These are phyloP conservation scores for Yamadazyma oceani DNA, from an alignment of 1,139 yeast genomes.

Conservation along the genomic window DNA sequence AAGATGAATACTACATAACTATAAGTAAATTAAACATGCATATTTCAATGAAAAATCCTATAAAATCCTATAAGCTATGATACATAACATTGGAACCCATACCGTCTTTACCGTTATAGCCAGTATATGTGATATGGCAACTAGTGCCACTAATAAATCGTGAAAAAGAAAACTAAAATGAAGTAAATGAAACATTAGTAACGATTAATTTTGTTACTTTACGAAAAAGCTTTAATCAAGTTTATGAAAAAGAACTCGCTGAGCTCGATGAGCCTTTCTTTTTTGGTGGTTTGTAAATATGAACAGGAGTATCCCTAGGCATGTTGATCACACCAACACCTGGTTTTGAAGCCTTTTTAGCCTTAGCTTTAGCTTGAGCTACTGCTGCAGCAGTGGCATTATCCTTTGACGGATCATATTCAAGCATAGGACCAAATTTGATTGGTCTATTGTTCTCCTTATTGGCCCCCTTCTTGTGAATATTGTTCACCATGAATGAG, in stretches of 20 bases:
- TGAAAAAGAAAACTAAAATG: background rate
- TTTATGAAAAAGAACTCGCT: background rate
- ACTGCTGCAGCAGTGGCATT: constrained; percentile 9
- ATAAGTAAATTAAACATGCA: constrained; percentile 1
- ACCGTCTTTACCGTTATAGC: background rate
- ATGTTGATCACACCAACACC: constrained; percentile 26
- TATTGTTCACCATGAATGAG: constrained; percentile 6
- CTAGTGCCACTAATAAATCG: no score
- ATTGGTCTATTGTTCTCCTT: constrained; percentile 31
- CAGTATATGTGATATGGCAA: background rate
- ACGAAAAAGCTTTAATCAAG: no score
- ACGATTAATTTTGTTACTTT: no score
- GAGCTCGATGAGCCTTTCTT: constrained; percentile 13
- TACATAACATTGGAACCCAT: background rate
- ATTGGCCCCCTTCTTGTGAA: constrained; percentile 8
- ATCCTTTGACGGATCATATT: constrained; percentile 43
- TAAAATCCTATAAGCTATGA: background rate
- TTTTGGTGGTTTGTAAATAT: constrained; percentile 36
- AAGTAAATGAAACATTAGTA: no score
- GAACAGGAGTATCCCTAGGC: constrained; percentile 34
- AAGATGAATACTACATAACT: no score
- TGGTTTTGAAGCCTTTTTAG: constrained; percentile 16
- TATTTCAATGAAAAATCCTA: background rate
- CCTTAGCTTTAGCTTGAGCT: constrained; percentile 11
- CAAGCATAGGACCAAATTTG: constrained; percentile 44